Evolutionary conservation across 2,329 filamentous ascomycete genomes (phyloP), one percentile per base, ranked within the genome.

Genomic region (Drechslera avenae): DNA sequence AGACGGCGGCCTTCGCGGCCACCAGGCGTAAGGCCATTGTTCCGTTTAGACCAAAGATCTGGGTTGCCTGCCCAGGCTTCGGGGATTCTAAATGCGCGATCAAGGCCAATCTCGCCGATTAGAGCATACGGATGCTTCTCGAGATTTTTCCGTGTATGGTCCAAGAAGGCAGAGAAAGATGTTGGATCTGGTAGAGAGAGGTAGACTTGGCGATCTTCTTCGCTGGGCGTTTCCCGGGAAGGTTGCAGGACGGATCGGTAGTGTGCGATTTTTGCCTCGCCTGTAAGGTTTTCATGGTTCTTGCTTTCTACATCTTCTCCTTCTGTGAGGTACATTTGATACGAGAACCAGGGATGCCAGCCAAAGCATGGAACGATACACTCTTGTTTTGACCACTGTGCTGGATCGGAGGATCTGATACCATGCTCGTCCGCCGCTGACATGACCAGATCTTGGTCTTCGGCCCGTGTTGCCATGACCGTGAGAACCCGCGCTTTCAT

Each of bases 291-390:
- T 86, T 82, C 30, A 21, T 46, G 40, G 8, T 54, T 16, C 13
- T 46, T 13, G 41, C 45, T 4, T 59, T 62, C 23, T 2, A 23
- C 39, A 3, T 37, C 23, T 7, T 17, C 9, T 10, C 23, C 9
- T 41, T 16, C 13, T 2, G 43, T 41, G 16, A 64, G 72, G 66
- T 86, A 90, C 63, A 94, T 80, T 58, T 90, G 86, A 69, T 93
- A 80, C 1, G 89, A 88, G 72, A 92, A 93, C 90, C 90, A 94
- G 1, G 90, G 90, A 68, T 94, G 90, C 88, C 89, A 92, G 16
- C 90, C 90, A 73, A 92, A 93, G n/a, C 86, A 85, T 0, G 90
- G 88, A 3, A 93, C 62, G 19, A 87, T 72, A 50, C 76, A 78
- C 54, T 77, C 74, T 35, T 74, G 57, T 41, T 65, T 52, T 16